Percentiles rank a stretch among this genome's conserved stretches.
Conservation (phyloP, 768 basidiomycete genomes). For the Termitomyces sp. region DNA sequence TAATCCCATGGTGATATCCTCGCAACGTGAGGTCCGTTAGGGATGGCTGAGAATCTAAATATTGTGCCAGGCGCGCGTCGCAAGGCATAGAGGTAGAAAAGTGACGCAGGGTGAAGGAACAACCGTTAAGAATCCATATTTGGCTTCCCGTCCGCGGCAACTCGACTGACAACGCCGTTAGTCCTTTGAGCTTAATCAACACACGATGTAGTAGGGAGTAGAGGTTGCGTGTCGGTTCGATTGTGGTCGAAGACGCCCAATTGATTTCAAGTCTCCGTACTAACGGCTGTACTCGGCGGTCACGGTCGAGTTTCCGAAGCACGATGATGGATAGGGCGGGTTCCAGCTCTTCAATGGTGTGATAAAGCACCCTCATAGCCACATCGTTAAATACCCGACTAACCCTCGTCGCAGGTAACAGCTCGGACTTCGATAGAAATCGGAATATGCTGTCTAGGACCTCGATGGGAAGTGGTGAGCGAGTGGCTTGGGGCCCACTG, state of each 20-base stretch:
- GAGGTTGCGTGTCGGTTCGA: constrained; percentile 37
- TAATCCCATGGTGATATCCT: constrained; percentile 35
- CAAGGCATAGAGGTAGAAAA: constrained; percentile 56
- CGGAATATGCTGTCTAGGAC: constrained; percentile 24
- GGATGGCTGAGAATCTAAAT: constrained; percentile 43
- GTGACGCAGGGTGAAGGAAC: constrained; percentile 36
- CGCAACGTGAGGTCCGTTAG: constrained; percentile 51
- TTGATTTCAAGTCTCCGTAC: constrained; percentile 45
- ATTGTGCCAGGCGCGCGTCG: constrained; percentile 37
- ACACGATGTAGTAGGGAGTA: constrained; percentile 42
- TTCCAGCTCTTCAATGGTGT: constrained; percentile 25
- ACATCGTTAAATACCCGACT: constrained; percentile 24
- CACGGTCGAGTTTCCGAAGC: constrained; percentile 33
- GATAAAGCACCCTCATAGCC: constrained; percentile 24
- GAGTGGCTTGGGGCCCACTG: not conserved
- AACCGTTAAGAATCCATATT: constrained; percentile 43
- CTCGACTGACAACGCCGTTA: constrained; percentile 44
- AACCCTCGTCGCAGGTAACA: constrained; percentile 16
- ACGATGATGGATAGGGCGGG: constrained; percentile 27
- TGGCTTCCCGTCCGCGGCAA: constrained; percentile 35
- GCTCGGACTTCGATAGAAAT: constrained; percentile 14
- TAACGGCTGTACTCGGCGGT: constrained; percentile 27
- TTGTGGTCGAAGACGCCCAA: constrained; percentile 17
- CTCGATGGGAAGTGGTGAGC: constrained; percentile 25
- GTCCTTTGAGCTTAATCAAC: constrained; percentile 31